Evolutionary conservation across 2,329 filamentous ascomycete species (phyloP).

Genomic region (Aspergillus niger): DNA sequence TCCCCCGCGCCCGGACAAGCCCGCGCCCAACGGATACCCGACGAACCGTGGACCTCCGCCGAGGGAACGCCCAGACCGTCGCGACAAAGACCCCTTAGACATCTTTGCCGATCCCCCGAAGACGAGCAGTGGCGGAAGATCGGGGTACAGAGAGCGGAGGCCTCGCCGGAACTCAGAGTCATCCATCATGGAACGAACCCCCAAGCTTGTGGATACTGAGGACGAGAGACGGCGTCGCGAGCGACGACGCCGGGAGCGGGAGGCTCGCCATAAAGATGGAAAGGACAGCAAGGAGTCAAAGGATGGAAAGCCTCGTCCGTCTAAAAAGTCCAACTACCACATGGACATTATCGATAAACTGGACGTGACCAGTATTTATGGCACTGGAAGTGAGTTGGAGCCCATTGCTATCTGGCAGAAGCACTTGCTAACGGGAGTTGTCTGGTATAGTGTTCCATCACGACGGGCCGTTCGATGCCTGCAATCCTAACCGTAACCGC

Average conservation of each 20-base stretch:
- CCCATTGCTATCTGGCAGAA: not conserved
- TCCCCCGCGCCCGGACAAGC: conserved; percentile 38
- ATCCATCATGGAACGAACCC: conserved; percentile 57
- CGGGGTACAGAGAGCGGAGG: conserved; percentile 40
- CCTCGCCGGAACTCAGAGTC: conserved; percentile 65
- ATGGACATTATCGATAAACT: conserved; percentile 95
- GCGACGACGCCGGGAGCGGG: conserved; percentile 53
- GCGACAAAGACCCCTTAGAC: conserved; percentile 43
- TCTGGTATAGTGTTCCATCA: conserved; percentile 81
- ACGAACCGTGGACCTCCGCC: conserved; percentile 30
- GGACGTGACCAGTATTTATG: conserved; percentile 94
- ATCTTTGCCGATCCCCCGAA: conserved; percentile 52
- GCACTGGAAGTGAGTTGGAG: conserved; percentile 71
- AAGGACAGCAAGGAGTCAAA: conserved; percentile 38
- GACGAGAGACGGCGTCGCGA: conserved; percentile 55
- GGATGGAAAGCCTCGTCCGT: conserved; percentile 42
- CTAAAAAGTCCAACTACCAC: conserved; percentile 43
- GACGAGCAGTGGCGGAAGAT: conserved; percentile 28
- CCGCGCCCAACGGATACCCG: conserved; percentile 23
- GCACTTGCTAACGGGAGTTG: conserved; percentile 4
- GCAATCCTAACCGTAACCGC: conserved; percentile 90
- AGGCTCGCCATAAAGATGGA: conserved; percentile 38
- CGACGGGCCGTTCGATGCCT: conserved; percentile 94
- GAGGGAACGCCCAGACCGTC: conserved; percentile 28
- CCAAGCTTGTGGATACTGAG: conserved; percentile 51